These are phyloP conservation scores for Polyporus arcularius DNA, from an alignment of 768 basidiomycete genomes.

Conservation along the genomic window DNA sequence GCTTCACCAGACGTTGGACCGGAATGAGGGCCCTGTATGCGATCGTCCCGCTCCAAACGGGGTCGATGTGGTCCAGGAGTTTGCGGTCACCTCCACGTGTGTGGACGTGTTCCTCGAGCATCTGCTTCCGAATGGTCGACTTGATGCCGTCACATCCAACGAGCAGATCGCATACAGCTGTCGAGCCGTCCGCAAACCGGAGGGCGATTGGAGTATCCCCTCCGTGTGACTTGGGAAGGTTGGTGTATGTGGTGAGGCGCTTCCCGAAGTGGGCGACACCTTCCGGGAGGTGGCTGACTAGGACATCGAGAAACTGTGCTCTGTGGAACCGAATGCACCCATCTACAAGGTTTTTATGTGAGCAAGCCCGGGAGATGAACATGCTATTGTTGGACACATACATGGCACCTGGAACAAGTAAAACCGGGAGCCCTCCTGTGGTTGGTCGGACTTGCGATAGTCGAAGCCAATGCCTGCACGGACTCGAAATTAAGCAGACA, in stretches of 20 bases:
- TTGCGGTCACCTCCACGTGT: conserved; percentile 18
- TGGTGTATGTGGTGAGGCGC: conserved; percentile 27
- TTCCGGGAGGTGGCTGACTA: conserved; percentile 33
- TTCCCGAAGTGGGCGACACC: conserved; percentile 34
- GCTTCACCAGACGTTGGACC: conserved; percentile 33
- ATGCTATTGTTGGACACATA: conserved; percentile 17
- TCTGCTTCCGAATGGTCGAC: conserved; percentile 35
- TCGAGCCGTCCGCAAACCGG: conserved; percentile 28
- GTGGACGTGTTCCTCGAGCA: conserved; percentile 25
- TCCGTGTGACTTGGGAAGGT: not conserved
- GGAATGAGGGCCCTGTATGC: conserved; percentile 50
- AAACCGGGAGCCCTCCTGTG: conserved; percentile 40
- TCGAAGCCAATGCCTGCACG: conserved; percentile 45
- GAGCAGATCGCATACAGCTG: conserved; percentile 33
- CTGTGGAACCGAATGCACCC: conserved; percentile 47
- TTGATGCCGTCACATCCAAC: conserved; percentile 37
- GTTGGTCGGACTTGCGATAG: conserved; percentile 45
- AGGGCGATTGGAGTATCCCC: conserved; percentile 13
- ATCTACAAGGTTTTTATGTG: conserved; percentile 14
- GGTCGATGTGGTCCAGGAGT: conserved; percentile 39
- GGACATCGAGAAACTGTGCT: conserved; percentile 48
- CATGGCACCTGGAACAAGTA: conserved; percentile 44
- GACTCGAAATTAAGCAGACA: not conserved
- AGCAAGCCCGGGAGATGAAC: not conserved
- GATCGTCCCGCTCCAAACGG: conserved; percentile 48